Percentiles rank a stretch among this genome's conserved stretches.
Evolutionary conservation across 1,284 basidiomycete species (phyloP).

Genomic region (Pyrrhoderma lamaoense): DNA sequence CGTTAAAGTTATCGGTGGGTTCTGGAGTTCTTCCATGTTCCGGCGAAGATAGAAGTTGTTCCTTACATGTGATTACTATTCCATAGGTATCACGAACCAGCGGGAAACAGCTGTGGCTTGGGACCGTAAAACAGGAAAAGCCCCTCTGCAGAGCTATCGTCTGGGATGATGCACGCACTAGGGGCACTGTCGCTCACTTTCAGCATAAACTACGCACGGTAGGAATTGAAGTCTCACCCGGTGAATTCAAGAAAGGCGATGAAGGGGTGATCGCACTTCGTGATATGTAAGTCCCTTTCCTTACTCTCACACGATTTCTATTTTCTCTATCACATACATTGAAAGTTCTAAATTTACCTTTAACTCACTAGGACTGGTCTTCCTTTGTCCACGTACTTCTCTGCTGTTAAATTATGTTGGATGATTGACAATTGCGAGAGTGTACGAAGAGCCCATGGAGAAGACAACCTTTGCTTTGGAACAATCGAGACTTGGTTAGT

Average conservation of each 20-base stretch:
- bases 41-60: no score
- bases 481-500: constrained; percentile 96
- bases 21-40: constrained; percentile 1
- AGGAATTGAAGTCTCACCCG: constrained; percentile 71
- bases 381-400: constrained; percentile 95
- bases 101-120: constrained; percentile 95
- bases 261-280: constrained; percentile 63
- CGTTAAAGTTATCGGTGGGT: constrained; percentile 86
- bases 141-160: constrained; percentile 88
- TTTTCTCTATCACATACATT: not conserved
- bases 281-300: constrained; percentile 32
- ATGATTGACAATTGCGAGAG: constrained; percentile 87
- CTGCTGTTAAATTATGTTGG: constrained; percentile 93
- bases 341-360: not conserved
- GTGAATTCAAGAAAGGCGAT: constrained; percentile 59
- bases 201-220: constrained; percentile 65
- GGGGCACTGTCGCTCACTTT: constrained; percentile 72
- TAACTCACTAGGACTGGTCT: constrained; percentile 54
- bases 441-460: constrained; percentile 75
- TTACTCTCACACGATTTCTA: constrained; percentile 36
- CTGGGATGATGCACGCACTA: constrained; percentile 93
- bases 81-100: constrained; percentile 90
- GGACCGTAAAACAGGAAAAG: constrained; percentile 82
- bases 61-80: not conserved
- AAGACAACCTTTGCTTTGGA: constrained; percentile 82